Evolutionary conservation across 2,329 filamentous ascomycete genomes (phyloP), one percentile per base, ranked within the genome.

Genomic region (Thielaviopsis euricoi): DNA sequence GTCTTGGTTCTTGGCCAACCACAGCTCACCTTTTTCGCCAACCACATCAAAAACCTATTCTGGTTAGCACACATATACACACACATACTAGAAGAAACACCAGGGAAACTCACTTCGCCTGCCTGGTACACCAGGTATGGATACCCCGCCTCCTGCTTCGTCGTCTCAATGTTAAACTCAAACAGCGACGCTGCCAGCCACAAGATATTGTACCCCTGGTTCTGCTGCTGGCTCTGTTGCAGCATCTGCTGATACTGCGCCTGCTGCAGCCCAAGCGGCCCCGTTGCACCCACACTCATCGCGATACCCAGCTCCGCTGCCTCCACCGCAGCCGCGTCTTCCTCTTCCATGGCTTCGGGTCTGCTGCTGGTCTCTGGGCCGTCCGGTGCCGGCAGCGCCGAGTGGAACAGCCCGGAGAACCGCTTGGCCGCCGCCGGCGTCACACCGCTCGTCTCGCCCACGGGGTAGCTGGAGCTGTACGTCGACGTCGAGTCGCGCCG

Each of bases 1-100:
- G 67, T 98, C 93, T 71, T 98, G 93, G 68, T 98, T 98, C 70
- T 89, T 89, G 56, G 93, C 93, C 59, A 98, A 81, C 93, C 93
- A 98, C 53, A 97, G 78, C 74, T 98, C 93, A 62, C 93, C 93
- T 69, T 96, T 96, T 70, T 96, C 90, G 29, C 86, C 93, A 67
- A 98, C 89, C 56, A 98, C 86, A 71, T 91, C 87, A 66, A 91
- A 91, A 62, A 91, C 87, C 80, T 85, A 58, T 10, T 19, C 6
- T 2, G 6, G 37, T 43, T 43, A 43, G 37, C 43, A 48, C n/a
- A n/a, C n/a, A 21, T 2, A 48, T 9, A 21, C 2, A 33, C 15
- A 29, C 3, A 17, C 55, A 52, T 7, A 37, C 25, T 46, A n/a
- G 10, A 21, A 49, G 19, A 23, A 40, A 48, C n/a, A n/a, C n/a